phyloP scores from a whole-genome alignment of 2,329 filamentous ascomycete species.

The Akanthomyces uredinophilus region DNA sequence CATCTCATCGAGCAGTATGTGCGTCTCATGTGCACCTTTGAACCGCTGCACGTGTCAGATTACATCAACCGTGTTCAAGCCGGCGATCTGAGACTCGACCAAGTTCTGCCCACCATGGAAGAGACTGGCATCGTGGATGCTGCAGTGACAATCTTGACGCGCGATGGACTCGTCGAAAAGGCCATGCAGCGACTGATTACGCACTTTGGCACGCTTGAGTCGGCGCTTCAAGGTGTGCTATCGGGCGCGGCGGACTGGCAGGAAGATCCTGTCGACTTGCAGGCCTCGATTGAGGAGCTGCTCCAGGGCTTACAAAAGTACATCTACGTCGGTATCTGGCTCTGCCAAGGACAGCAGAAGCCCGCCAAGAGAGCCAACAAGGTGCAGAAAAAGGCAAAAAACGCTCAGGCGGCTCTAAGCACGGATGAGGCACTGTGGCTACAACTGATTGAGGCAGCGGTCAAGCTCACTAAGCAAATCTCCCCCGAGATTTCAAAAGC shows the following conservation, averaged over 20 bases:
- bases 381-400: slow-evolving; percentile 48
- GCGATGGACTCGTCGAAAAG: slow-evolving; percentile 75
- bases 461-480: slow-evolving; percentile 59
- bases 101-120: slow-evolving; percentile 82
- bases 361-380: slow-evolving; percentile 42
- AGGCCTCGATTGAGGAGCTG: slow-evolving; percentile 66
- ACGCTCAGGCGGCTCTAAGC: slow-evolving; percentile 40
- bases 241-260: slow-evolving; percentile 52
- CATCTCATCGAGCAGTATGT: slow-evolving; percentile 79
- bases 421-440: slow-evolving; percentile 56
- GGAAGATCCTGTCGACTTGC: slow-evolving; percentile 44
- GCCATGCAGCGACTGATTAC: slow-evolving; percentile 82
- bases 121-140: slow-evolving; percentile 86
- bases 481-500: slow-evolving; percentile 48
- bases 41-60: slow-evolving; percentile 75
- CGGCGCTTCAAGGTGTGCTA: slow-evolving; percentile 69
- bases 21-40: slow-evolving; percentile 82
- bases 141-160: slow-evolving; percentile 82
- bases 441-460: slow-evolving; percentile 54
- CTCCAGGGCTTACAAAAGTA: slow-evolving; percentile 81
- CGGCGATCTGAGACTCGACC: slow-evolving; percentile 72
- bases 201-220: slow-evolving; percentile 75
- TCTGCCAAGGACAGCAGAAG: slow-evolving; percentile 82
- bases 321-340: slow-evolving; percentile 87
- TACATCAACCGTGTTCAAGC: slow-evolving; percentile 75